Evolutionary conservation across 148 eudicot genomes (phyloP), one percentile per base, ranked within the genome.

Genomic region (Limonium bicolor): DNA sequence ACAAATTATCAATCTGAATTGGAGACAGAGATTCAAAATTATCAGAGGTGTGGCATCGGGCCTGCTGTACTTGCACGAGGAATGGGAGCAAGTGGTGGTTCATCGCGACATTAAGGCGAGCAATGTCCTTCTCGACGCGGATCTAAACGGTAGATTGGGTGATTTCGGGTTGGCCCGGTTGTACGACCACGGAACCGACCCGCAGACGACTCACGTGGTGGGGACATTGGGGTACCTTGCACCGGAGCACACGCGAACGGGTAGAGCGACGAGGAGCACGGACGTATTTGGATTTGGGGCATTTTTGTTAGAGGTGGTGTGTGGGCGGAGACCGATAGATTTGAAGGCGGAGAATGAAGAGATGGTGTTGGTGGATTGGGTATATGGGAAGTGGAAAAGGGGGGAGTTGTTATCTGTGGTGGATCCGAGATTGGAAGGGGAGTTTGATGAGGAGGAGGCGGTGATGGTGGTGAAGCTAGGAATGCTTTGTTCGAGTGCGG

Each of bases 41-140:
- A 48, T 69, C 10, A 53, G 37, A 18, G 70, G 62, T 18, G 70
- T 69, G 10, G 70, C 74, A 16, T 69, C 74, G 9, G 67, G 63
- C n/a, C 59, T 70, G 20, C 33, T 65, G 5, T 70, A 70, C 48
- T 54, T 70, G 0, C 75, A 70, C 17, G 64, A 70, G 45, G 75
- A 61, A 27, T 70, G 70, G 70, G 75, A 70, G 49, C 70, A 70
- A 56, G 67, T 70, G 3, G 63, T 70, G 20, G 40, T 70, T 11
- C 75, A 70, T 30, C 51, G 75, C 21, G 75, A 70, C 23, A 51
- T 70, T 1, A 70, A 70, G 57, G 60, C 75, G 9, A 70, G 75
- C 35, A 70, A 70, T 40, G 61, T 70, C 18, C 53, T 70, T 12
- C 39, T 70, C 20, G 70, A 65, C 4, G 23, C 16, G 7, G 58